Conservation (phyloP, 179 eudicot genomes). For the Silene noctiflora region DNA sequence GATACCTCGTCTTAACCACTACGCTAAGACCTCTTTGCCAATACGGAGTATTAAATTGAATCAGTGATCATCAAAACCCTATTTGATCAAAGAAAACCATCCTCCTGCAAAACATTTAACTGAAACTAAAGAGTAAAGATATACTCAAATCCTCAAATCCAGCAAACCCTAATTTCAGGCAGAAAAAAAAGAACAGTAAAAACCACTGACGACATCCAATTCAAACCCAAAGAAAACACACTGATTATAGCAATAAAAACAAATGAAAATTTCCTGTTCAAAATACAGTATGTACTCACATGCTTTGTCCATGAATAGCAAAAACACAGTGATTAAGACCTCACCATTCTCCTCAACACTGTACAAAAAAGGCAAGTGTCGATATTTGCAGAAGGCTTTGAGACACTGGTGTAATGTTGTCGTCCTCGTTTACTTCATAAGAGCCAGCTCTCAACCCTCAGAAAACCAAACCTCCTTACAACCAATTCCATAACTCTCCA, state of each 20-base stretch:
- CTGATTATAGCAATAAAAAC: no score
- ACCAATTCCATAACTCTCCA: no score
- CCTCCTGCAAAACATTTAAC: neutral
- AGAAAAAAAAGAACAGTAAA: neutral
- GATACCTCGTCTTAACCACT: no score
- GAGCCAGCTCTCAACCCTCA: no score
- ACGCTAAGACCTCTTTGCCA: no score
- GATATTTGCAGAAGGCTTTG: no score
- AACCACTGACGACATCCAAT: neutral
- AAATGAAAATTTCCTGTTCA: neutral
- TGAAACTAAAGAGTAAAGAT: neutral
- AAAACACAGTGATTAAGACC: slow-evolving; percentile 12
- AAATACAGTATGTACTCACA: slow-evolving; percentile 7
- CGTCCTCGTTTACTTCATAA: neutral
- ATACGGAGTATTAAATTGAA: no score
- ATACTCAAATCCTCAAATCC: neutral
- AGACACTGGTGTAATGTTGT: neutral
- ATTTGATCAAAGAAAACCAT: no score
- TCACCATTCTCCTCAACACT: neutral
- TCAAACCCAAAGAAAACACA: neutral
- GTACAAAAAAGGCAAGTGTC: neutral
- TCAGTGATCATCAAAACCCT: no score
- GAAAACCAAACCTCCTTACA: no score
- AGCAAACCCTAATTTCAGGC: slow-evolving; percentile 9
- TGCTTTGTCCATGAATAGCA: slow-evolving; percentile 20